Conservation (phyloP, 2,329 filamentous ascomycete species). For the Trichoderma sp. region DNA sequence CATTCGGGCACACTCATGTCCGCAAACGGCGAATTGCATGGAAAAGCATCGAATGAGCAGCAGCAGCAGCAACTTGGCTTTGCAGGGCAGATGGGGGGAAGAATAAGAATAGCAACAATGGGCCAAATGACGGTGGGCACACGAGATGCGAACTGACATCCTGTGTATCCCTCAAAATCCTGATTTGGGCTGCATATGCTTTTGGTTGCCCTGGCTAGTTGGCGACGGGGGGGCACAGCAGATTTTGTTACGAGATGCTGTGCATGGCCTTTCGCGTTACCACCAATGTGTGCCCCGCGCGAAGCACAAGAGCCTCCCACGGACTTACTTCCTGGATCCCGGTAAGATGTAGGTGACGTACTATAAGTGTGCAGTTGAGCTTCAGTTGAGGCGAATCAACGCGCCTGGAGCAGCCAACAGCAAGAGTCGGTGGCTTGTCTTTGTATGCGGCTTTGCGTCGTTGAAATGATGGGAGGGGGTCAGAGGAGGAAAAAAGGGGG, state of each 20-base stretch:
- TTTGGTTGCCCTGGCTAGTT: not conserved
- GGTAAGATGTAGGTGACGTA: slow-evolving; percentile 12
- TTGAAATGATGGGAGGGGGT: not conserved
- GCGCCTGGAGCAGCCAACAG: not conserved
- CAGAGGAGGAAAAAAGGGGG: not conserved
- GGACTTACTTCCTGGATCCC: slow-evolving; percentile 9
- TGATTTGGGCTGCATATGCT: not conserved
- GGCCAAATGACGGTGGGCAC: not conserved
- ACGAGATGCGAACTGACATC: slow-evolving; percentile 4
- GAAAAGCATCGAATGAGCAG: not conserved
- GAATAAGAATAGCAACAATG: slow-evolving; percentile 3
- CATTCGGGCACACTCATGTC: not conserved
- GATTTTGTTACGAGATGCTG: slow-evolving; percentile 4
- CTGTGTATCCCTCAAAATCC: not conserved
- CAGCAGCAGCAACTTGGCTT: not conserved
- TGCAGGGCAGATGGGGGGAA: not conserved
- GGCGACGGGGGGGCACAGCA: not conserved
- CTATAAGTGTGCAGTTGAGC: not conserved
- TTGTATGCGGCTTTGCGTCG: not conserved
- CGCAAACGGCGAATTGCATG: not conserved
- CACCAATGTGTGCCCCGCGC: slow-evolving; percentile 5
- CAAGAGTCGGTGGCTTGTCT: not conserved
- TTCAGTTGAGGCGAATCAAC: not conserved
- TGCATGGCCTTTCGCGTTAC: slow-evolving; percentile 13
- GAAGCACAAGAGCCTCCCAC: not conserved